phyloP scores from a whole-genome alignment of 176 grass and related monocot species.

The Chrysopogon serrulatus region DNA sequence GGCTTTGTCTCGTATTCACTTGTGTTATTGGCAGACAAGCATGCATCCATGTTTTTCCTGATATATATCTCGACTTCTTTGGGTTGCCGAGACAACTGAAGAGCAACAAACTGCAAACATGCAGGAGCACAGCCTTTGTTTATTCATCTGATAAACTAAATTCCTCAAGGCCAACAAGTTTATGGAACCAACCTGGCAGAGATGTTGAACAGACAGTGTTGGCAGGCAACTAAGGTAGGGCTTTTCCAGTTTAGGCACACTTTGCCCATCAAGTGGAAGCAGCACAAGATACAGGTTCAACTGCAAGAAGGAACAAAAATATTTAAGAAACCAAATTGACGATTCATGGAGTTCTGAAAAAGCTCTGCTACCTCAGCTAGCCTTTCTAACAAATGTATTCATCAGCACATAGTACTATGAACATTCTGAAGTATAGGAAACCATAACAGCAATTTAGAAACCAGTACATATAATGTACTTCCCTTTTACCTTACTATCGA shows the following conservation, averaged over 20 bases:
- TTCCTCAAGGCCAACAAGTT: not conserved
- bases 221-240: slow-evolving; percentile 51
- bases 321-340: slow-evolving; percentile 12
- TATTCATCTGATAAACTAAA: not conserved
- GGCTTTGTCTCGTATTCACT: not conserved
- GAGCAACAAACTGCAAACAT: slow-evolving; percentile 40
- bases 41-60: slow-evolving; percentile 16
- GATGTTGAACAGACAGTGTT: slow-evolving; percentile 50
- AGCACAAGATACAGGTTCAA: slow-evolving; percentile 51
- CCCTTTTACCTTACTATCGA: slow-evolving; percentile 54
- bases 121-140: not conserved
- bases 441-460: not conserved
- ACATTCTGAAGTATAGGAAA: slow-evolving; percentile 4
- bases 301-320: slow-evolving; percentile 36
- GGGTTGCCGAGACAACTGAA: slow-evolving; percentile 43
- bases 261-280: slow-evolving; percentile 56
- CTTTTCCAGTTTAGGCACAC: slow-evolving; percentile 48
- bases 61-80: slow-evolving; percentile 50
- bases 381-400: not conserved
- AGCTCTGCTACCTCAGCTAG: not conserved
- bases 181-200: slow-evolving; percentile 44
- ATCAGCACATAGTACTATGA: not conserved
- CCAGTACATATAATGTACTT: not conserved
- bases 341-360: not conserved
- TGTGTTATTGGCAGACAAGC: not conserved